A percentile compares a stretch with the other conserved stretches of the same genome.
phyloP scores from a whole-genome alignment of 2,329 filamentous ascomycete genomes.

The Penicillium polonicum region DNA sequence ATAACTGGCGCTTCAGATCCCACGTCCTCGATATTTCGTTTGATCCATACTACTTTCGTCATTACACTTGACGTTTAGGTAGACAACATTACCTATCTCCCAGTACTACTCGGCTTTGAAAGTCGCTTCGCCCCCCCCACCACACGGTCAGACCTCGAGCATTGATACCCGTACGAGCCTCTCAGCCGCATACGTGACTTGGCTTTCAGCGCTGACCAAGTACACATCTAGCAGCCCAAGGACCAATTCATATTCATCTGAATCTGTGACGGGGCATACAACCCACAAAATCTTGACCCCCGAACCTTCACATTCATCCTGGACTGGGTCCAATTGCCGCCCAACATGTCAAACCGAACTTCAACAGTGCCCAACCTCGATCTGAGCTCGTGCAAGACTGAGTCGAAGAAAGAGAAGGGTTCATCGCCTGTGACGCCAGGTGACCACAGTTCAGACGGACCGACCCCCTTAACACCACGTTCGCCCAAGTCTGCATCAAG shows the following conservation, averaged over 20 bases:
- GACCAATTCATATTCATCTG: not conserved
- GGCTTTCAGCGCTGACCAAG: not conserved
- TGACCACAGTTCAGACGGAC: slow-evolving; percentile 37
- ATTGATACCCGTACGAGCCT: not conserved
- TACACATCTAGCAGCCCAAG: not conserved
- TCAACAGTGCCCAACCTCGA: slow-evolving; percentile 40
- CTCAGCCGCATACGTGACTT: slow-evolving; percentile 8
- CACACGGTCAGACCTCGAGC: slow-evolving; percentile 3
- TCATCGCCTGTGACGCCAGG: slow-evolving; percentile 37
- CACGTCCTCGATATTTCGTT: slow-evolving; percentile 2
- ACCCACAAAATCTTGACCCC: not conserved
- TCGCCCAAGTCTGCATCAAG: slow-evolving; percentile 41
- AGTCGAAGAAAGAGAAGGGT: slow-evolving; percentile 29
- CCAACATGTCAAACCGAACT: slow-evolving; percentile 39
- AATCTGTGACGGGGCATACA: not conserved
- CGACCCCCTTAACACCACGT: slow-evolving; percentile 38
- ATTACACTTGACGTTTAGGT: not conserved
- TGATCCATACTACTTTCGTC: slow-evolving; percentile 1
- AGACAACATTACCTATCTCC: not conserved
- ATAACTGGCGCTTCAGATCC: slow-evolving; percentile 15
- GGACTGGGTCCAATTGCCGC: slow-evolving; percentile 3
- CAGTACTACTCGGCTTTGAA: not conserved
- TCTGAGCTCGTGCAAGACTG: slow-evolving; percentile 34
- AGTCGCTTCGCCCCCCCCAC: not conserved
- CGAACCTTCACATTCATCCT: not conserved